A percentile compares a stretch with the other conserved stretches of the same genome.
phyloP scores from a whole-genome alignment of 208 protist species.

The Acanthamoeba castellanii region DNA sequence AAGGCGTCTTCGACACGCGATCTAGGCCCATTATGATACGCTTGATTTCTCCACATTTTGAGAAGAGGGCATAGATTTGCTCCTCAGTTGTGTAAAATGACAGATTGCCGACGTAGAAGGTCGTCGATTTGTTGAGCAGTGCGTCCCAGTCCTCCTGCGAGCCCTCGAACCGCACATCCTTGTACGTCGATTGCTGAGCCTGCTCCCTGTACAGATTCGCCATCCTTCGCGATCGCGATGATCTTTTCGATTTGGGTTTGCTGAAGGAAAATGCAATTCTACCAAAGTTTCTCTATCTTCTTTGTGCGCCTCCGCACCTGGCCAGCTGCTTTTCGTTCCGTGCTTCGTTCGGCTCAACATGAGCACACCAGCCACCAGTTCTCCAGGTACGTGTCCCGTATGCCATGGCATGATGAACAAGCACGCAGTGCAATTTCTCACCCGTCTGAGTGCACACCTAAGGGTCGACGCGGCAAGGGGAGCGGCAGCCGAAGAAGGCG shows the following conservation, averaged over 20 bases:
- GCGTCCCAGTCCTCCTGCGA: background rate
- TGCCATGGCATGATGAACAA: too few species aligned
- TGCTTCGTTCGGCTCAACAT: too few species aligned
- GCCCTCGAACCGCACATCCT: conserved; percentile 20
- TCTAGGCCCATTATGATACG: conserved; percentile 99
- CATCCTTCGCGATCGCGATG: background rate
- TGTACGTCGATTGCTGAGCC: background rate
- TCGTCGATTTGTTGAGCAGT: background rate
- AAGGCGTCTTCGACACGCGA: conserved; percentile 94
- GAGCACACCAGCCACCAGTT: too few species aligned
- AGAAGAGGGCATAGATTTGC: conserved; percentile 97
- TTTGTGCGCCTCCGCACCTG: too few species aligned
- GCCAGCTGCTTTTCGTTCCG: too few species aligned
- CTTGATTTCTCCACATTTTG: conserved; percentile 94
- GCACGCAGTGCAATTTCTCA: too few species aligned
- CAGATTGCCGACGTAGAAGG: conserved; percentile 98
- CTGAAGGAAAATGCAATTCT: background rate
- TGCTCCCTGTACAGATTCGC: conserved; percentile 10
- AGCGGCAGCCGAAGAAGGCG: too few species aligned
- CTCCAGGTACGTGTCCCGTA: too few species aligned
- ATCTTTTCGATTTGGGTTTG: background rate
- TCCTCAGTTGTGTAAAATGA: conserved; percentile 98
- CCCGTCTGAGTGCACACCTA: too few species aligned
- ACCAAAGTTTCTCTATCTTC: background rate
- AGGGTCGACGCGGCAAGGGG: too few species aligned